These are phyloP conservation scores for Prunus davidiana DNA, from an alignment of 306 rosid species.

Conservation along the genomic window DNA sequence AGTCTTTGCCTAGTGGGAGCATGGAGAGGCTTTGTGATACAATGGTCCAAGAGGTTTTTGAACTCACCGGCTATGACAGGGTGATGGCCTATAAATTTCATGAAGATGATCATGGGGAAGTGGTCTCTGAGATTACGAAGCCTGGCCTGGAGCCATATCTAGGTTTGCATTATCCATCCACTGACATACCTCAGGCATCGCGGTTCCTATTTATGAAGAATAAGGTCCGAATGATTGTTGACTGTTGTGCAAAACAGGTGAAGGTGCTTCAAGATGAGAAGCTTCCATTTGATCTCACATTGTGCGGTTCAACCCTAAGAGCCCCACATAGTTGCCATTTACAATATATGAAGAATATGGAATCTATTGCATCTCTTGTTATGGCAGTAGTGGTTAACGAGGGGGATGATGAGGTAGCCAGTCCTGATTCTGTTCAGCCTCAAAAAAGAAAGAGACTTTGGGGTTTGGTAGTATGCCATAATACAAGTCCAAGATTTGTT, in stretches of 20 bases:
- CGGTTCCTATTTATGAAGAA: conserved; percentile 88
- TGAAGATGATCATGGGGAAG: conserved; percentile 97
- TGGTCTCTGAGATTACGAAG: conserved; percentile 75
- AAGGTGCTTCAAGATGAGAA: conserved; percentile 83
- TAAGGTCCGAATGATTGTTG: conserved; percentile 92
- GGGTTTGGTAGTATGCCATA: conserved; percentile 97
- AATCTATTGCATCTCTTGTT: conserved; percentile 84
- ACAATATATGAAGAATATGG: conserved; percentile 87
- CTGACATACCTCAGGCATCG: conserved; percentile 93
- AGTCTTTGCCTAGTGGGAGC: conserved; percentile 88
- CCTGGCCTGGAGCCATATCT: conserved; percentile 83
- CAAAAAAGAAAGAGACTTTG: conserved; percentile 87
- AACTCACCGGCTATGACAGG: conserved; percentile 95
- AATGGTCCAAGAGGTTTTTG: conserved; percentile 95
- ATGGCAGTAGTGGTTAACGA: conserved; percentile 93
- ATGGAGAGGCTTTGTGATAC: conserved; percentile 89
- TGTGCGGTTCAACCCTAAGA: conserved; percentile 91
- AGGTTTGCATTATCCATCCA: conserved; percentile 94
- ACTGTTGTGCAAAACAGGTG: conserved; percentile 76
- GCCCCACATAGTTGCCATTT: conserved; percentile 91
- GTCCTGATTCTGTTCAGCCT: conserved; percentile 53
- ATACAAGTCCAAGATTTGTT: conserved; percentile 83
- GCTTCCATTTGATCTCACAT: conserved; percentile 65
- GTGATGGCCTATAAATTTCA: conserved; percentile 99
- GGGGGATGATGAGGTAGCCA: conserved; percentile 69